Base-by-base conservation (phyloP, 371 early-diverging fungal species). In the Syncephalis plumigaleata region DNA sequence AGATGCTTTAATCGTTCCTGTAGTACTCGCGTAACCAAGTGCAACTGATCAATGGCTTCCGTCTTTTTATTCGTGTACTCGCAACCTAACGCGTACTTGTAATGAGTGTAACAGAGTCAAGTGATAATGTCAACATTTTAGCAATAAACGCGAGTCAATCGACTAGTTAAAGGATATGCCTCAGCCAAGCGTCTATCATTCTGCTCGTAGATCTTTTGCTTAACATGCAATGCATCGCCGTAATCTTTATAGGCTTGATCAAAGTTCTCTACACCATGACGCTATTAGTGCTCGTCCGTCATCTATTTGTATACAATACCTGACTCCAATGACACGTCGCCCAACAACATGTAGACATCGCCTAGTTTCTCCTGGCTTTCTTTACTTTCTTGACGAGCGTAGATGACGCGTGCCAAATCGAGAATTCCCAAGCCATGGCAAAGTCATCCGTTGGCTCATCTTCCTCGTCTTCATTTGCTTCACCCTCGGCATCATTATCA, bases 371-470 rank as follows among this genome's bases (percentile, higher is more conserved):
- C 55, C 40, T 68, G 70, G 1, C 77, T 66, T 36, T 79, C 70
- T 21, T 68, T 61, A 36, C 68, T 73, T 0, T 66, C 75, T 15
- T 61, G 58, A 38, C 81, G 71, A 44, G 74, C 68, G 50, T 79
- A 87, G 9, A 88, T 80, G 8, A 87, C 68, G 16, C 91, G 80
- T 11, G 89, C 87, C 16, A 87, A 55, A 52, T 89, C 90, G 42
- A 92, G 65, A 24, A 81, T 74, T 88, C 81, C 86, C 87, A 91
- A 1, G 92, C 92, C 1, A 80, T 64, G n/a, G 75, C 79, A 47
- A 92, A 83, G 49, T 88, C 89, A 50, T 83, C 87, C 0, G 63
- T 64, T 9, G 60, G 58, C 15, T 65, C 74, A 49, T 83, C 0
- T 55, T 60, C 1, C 55, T 31, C 7, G 31, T 31, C 11, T 7